Conservation (phyloP, 169 alveolate species). For the Amoebophrya sp. region DNA sequence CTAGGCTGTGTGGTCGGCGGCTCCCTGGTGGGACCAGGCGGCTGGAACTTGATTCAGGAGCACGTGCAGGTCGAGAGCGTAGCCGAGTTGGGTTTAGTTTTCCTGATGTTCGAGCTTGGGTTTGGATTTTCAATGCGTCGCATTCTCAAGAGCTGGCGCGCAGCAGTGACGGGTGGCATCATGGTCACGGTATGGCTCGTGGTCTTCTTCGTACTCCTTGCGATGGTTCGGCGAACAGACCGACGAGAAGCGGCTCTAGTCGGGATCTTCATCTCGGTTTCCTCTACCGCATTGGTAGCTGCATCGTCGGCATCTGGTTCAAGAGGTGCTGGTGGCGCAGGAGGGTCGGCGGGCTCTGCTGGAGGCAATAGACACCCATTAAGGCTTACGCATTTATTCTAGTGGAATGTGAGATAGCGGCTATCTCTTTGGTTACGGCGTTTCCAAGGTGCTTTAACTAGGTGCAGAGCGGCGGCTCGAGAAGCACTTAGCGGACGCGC, state of each 20-base stretch:
- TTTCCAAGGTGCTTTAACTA: no score
- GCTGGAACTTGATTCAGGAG: neutral
- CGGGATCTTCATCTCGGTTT: neutral
- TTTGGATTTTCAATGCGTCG: neutral
- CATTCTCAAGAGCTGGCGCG: neutral
- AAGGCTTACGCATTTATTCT: no score
- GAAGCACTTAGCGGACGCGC: no score
- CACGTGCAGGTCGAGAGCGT: neutral
- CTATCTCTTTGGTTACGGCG: no score
- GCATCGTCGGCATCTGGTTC: no score
- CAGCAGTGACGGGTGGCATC: neutral
- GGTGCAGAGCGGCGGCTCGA: no score
- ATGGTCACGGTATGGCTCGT: neutral
- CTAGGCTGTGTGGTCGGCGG: neutral
- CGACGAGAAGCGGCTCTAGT: neutral
- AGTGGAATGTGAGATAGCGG: no score
- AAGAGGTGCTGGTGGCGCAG: no score
- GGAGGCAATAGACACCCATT: no score
- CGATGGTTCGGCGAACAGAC: neutral
- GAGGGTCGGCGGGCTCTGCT: no score
- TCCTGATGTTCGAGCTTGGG: neutral
- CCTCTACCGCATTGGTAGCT: neutral
- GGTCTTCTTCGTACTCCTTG: neutral
- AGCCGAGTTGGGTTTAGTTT: neutral
- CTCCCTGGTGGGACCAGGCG: neutral